Conservation (phyloP, 352 stramenopile species). For the Phytopythium sindhum region DNA sequence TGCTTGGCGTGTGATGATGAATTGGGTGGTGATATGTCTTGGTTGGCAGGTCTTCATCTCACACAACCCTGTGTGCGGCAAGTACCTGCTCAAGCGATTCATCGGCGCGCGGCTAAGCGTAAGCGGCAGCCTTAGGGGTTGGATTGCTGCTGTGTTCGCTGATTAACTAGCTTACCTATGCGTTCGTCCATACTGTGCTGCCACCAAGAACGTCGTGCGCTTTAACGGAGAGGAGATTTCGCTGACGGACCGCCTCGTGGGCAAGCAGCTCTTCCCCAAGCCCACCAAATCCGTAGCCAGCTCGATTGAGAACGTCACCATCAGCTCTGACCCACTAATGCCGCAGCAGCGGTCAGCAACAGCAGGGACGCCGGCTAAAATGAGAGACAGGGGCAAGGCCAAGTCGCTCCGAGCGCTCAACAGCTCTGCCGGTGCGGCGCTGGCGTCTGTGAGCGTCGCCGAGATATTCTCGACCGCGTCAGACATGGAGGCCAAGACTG, state of each 20-base stretch:
- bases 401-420: slow-evolving; percentile 8
- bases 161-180: background rate
- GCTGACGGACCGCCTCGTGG: slow-evolving; percentile 32
- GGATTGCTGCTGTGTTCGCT: background rate
- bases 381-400: slow-evolving; percentile 16
- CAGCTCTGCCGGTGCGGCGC: slow-evolving; percentile 8
- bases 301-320: slow-evolving; percentile 6
- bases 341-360: background rate
- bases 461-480: slow-evolving; percentile 47
- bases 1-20: background rate
- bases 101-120: slow-evolving; percentile 49
- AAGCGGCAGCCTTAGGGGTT: slow-evolving; percentile 5
- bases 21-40: background rate
- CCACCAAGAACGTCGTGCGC: slow-evolving; percentile 42
- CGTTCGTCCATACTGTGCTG: background rate
- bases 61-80: slow-evolving; percentile 52
- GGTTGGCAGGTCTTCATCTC: slow-evolving; percentile 53
- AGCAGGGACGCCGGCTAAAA: slow-evolving; percentile 6
- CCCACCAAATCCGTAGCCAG: slow-evolving; percentile 7
- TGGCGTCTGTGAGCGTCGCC: slow-evolving; percentile 18
- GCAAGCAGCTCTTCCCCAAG: slow-evolving; percentile 59
- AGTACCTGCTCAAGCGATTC: slow-evolving; percentile 52
- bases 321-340: background rate
- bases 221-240: slow-evolving; percentile 69
- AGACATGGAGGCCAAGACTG: slow-evolving; percentile 50